phyloP scores from a whole-genome alignment of 768 basidiomycete genomes.

The Amanita subjunquillea region DNA sequence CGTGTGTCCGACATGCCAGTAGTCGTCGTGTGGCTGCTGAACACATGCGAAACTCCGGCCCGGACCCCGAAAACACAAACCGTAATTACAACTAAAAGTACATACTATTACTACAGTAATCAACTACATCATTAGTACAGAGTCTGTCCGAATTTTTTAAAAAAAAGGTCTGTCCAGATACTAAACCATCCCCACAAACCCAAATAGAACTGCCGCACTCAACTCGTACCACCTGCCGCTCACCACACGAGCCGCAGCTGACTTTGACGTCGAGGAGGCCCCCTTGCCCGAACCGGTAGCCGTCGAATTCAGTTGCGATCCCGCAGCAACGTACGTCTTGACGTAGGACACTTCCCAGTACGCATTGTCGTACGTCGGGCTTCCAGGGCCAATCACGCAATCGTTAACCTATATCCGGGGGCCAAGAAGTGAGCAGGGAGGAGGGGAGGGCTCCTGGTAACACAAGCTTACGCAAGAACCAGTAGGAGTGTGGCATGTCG shows the following conservation, averaged over 20 bases:
- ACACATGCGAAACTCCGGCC: no score
- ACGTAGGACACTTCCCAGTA: constrained; percentile 55
- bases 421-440: not conserved
- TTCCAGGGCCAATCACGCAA: constrained; percentile 37
- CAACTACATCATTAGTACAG: no score
- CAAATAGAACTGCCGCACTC: not conserved
- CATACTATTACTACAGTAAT: no score
- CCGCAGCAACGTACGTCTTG: constrained; percentile 39
- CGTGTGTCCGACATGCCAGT: no score
- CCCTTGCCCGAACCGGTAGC: not conserved
- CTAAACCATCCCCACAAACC: not conserved
- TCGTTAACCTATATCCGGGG: constrained; percentile 18
- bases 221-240: not conserved
- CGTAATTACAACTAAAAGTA: no score
- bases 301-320: constrained; percentile 7
- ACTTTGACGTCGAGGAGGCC: not conserved
- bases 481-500: constrained; percentile 29
- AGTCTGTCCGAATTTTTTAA: no score
- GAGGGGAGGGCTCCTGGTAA: not conserved
- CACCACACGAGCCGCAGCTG: not conserved
- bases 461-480: constrained; percentile 25
- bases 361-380: constrained; percentile 35
- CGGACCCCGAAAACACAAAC: no score
- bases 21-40: no score
- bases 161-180: no score